Base-by-base conservation (phyloP, 2,329 filamentous ascomycete genomes). In the Aureobasidium sp. region DNA sequence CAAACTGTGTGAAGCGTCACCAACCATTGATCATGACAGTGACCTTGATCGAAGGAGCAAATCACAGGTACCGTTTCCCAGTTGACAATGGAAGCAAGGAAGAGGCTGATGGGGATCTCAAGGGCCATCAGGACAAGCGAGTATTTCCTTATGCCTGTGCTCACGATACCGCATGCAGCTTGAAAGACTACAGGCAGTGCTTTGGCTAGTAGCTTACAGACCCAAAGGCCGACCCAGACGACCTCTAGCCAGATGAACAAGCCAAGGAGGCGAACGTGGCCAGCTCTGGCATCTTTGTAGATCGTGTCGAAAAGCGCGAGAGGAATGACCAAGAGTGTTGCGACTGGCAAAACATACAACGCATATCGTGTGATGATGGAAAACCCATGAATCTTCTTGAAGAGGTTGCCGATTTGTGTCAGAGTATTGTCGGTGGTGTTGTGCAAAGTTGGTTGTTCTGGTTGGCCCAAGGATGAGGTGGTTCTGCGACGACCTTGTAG, bases 181-280 rank as follows among this genome's bases (percentile, higher is more conserved):
- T 88, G 85, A 73, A 89, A 89, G 58, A 83, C 66, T 42, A 76
- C 73, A 0, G 87, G 86, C 2, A 88, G 69, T 17, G 82, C 70
- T 71, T 84, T 83, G 15, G 86, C 83, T 12, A 85, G 77, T 47
- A 88, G 73, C 74, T 89, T 90, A 66, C 82, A 85, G 19, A 79
- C 76, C 87, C 87, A 90, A 12, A 89, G 78, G 9, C 81, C 79
- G 42, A 86, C 73, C 87, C 87, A 90, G 39, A 86, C 79, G 27
- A 87, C 78, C 69, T 88, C 83, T 66, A 89, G 80, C 87, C 86
- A 88, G 52, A 87, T 75, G 68, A 88, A 88, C 52, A 90, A 77
- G 53, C 80, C 73, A 68, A 86, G 83, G 11, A 88, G 77, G 5
- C 79, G 76, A 27, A 73, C 70, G 12, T 67, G 66, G 17, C 69